phyloP scores from a whole-genome alignment of 441 rosid species.

The Mallotus japonicus region DNA sequence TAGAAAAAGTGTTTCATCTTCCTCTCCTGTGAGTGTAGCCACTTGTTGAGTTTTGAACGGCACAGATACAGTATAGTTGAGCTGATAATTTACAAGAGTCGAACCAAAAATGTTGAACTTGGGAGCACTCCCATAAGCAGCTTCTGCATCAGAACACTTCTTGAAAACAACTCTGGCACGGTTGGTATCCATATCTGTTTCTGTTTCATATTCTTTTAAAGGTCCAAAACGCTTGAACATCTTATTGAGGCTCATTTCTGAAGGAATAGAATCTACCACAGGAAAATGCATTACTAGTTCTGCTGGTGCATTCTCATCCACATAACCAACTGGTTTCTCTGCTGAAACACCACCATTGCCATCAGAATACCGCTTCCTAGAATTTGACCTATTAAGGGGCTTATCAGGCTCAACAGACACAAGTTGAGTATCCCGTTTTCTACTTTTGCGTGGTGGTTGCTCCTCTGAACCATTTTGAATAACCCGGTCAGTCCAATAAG shows the following conservation, averaged over 20 bases:
- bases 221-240: conserved; percentile 91
- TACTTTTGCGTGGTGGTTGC: conserved; percentile 49
- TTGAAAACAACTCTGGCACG: conserved; percentile 89
- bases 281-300: conserved; percentile 85
- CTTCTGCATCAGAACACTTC: conserved; percentile 75
- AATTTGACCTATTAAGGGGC: conserved; percentile 51
- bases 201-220: conserved; percentile 70
- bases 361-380: conserved; percentile 61
- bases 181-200: conserved; percentile 66
- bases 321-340: conserved; percentile 49
- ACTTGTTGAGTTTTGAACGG: conserved; percentile 57
- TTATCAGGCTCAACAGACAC: conserved; percentile 54
- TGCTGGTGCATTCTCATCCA: conserved; percentile 78
- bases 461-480: conserved; percentile 86
- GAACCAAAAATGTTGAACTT: conserved; percentile 82
- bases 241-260: conserved; percentile 71
- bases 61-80: conserved; percentile 60
- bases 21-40: conserved; percentile 41
- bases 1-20: conserved; percentile 41
- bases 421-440: conserved; percentile 43
- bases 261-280: conserved; percentile 65
- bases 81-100: conserved; percentile 72
- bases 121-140: conserved; percentile 76
- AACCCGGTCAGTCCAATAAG: conserved; percentile 93
- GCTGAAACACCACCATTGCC: conserved; percentile 32